These are phyloP conservation scores for Reutealis trisperma DNA, from an alignment of 345 rosid species.

Conservation along the genomic window DNA sequence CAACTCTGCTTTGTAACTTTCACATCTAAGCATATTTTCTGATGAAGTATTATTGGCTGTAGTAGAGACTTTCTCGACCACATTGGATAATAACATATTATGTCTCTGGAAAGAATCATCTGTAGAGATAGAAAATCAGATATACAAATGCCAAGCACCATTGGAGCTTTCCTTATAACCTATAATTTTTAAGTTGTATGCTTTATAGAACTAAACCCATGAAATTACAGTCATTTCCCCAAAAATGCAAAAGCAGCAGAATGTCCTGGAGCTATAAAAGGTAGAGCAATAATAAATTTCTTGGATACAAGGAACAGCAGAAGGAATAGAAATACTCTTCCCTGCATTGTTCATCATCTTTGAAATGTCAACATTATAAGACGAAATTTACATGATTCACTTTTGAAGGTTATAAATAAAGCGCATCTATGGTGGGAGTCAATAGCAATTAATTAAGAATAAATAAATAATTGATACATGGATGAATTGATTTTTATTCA, in stretches of 20 bases:
- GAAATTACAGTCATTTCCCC: not conserved
- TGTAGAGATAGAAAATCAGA: slow-evolving; percentile 28
- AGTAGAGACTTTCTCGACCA: slow-evolving; percentile 23
- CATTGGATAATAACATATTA: slow-evolving; percentile 24
- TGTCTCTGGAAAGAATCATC: slow-evolving; percentile 36
- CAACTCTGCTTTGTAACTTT: slow-evolving; percentile 43
- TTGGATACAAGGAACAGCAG: not conserved
- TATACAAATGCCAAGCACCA: not conserved
- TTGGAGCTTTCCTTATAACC: not conserved
- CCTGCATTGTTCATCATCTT: not conserved
- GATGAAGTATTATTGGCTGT: slow-evolving; percentile 20
- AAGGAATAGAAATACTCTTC: not conserved
- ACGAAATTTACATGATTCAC: too few species aligned
- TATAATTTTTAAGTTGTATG: not conserved
- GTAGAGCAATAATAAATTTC: not conserved
- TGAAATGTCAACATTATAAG: too few species aligned
- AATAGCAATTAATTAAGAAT: too few species aligned
- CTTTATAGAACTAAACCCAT: not conserved
- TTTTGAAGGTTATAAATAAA: too few species aligned
- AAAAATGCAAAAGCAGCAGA: not conserved
- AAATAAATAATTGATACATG: too few species aligned
- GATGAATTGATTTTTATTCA: too few species aligned
- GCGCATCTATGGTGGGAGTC: too few species aligned
- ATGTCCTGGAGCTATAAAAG: not conserved
- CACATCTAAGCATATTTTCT: slow-evolving; percentile 33